Conservation (phyloP, 2,329 filamentous ascomycete species). For the Thielaviopsis ethacetica region DNA sequence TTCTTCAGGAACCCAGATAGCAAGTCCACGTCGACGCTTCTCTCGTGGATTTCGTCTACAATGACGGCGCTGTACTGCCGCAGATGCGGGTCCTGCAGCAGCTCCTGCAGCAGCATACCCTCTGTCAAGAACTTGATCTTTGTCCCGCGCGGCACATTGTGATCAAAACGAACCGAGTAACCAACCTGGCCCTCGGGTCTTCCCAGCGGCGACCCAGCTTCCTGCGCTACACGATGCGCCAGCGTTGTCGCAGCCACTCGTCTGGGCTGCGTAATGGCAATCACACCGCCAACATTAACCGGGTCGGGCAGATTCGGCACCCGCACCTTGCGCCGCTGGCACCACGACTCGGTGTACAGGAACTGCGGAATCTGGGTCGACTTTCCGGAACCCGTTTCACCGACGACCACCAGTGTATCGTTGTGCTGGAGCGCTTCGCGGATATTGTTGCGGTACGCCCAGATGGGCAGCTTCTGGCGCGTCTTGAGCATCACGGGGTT, state of each 20-base stretch:
- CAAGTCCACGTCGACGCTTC: constrained; percentile 86
- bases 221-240: constrained; percentile 72
- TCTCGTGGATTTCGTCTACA: constrained; percentile 93
- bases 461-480: constrained; percentile 65
- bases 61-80: constrained; percentile 77
- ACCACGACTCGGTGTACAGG: constrained; percentile 65
- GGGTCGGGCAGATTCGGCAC: constrained; percentile 17
- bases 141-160: constrained; percentile 63
- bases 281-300: constrained; percentile 52
- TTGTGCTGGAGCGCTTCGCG: constrained; percentile 41
- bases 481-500: constrained; percentile 24
- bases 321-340: constrained; percentile 38
- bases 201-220: constrained; percentile 40
- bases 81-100: constrained; percentile 69
- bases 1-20: constrained; percentile 76
- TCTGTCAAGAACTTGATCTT: constrained; percentile 90
- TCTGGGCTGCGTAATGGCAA: constrained; percentile 91
- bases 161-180: constrained; percentile 91
- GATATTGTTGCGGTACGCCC: constrained; percentile 56
- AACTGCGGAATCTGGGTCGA: constrained; percentile 95
- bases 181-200: constrained; percentile 45
- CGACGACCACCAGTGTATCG: constrained; percentile 69
- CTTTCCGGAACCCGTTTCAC: constrained; percentile 93
- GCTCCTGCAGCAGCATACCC: constrained; percentile 88
- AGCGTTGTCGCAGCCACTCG: constrained; percentile 86